Conservation (phyloP, 2,329 filamentous ascomycete genomes). For the Talaromyces sp. region DNA sequence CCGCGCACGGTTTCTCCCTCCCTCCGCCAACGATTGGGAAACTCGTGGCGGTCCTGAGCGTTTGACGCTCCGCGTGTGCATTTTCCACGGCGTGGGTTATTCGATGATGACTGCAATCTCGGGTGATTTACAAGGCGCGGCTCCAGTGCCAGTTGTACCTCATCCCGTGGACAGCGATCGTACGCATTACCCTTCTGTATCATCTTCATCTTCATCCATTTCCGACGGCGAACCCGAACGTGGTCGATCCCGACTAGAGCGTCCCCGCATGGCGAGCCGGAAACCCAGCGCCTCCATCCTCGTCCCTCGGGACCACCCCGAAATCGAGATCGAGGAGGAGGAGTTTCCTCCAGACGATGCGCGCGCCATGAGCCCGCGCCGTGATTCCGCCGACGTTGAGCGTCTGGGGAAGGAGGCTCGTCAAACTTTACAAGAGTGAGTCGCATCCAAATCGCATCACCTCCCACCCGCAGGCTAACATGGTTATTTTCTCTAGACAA, state of each 20-base stretch:
- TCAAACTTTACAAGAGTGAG: constrained; percentile 57
- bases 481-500: constrained; percentile 57
- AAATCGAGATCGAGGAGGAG: constrained; percentile 67
- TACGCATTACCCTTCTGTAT: constrained; percentile 36
- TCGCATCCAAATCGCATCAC: neutral
- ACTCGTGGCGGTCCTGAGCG: constrained; percentile 5
- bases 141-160: constrained; percentile 35
- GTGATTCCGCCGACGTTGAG: constrained; percentile 87
- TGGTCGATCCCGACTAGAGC: constrained; percentile 41
- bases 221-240: constrained; percentile 44
- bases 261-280: constrained; percentile 66
- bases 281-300: constrained; percentile 81
- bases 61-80: constrained; percentile 19
- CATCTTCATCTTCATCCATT: constrained; percentile 45
- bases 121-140: constrained; percentile 33
- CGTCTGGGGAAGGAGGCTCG: constrained; percentile 79
- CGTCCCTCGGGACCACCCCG: constrained; percentile 70
- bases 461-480: neutral
- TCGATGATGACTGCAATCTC: constrained; percentile 29
- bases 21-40: constrained; percentile 5
- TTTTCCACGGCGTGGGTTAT: constrained; percentile 5
- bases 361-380: constrained; percentile 86
- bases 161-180: constrained; percentile 35
- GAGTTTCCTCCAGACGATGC: constrained; percentile 84
- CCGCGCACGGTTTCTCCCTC: neutral